These are phyloP conservation scores for Massarina eburnea DNA, from an alignment of 2,329 filamentous ascomycete species.

Conservation along the genomic window DNA sequence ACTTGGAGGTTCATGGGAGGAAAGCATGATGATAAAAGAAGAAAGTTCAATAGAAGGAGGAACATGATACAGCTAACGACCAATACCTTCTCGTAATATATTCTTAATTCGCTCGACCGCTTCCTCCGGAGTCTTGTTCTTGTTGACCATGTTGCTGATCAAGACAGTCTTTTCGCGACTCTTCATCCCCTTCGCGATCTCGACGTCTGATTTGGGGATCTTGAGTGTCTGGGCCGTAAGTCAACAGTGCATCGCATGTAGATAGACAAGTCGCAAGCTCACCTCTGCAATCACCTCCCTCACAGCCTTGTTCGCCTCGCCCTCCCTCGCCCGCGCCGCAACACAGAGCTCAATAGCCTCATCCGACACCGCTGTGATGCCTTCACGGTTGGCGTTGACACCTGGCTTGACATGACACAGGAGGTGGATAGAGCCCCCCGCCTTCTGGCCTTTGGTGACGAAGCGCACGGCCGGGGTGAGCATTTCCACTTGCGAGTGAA, in stretches of 20 bases:
- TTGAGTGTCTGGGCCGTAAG: slow-evolving; percentile 52
- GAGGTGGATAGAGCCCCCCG: slow-evolving; percentile 53
- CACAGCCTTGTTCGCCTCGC: slow-evolving; percentile 70
- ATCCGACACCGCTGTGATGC: slow-evolving; percentile 59
- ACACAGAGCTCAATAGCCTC: slow-evolving; percentile 66
- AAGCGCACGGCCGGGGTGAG: slow-evolving; percentile 29
- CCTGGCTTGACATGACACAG: slow-evolving; percentile 70
- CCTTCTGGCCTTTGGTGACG: slow-evolving; percentile 25
- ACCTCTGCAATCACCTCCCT: slow-evolving; percentile 64
- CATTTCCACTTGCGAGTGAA: slow-evolving; percentile 12
- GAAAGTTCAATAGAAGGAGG: not conserved
- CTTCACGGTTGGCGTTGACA: slow-evolving; percentile 62
- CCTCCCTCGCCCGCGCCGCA: slow-evolving; percentile 64
- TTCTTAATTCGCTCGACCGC: slow-evolving; percentile 26
- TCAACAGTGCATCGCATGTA: not conserved
- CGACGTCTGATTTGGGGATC: slow-evolving; percentile 64
- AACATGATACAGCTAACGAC: slow-evolving; percentile 5
- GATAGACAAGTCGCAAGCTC: not conserved
- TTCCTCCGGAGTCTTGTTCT: slow-evolving; percentile 22
- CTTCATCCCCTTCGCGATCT: slow-evolving; percentile 64
- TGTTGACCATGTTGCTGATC: slow-evolving; percentile 16
- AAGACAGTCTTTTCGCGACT: slow-evolving; percentile 62
- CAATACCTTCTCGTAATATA: slow-evolving; percentile 23
- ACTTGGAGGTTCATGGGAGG: no score
- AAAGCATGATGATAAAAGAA: slow-evolving; percentile 1